Conservation (phyloP, 306 rosid species). For the Acacia confusa region DNA sequence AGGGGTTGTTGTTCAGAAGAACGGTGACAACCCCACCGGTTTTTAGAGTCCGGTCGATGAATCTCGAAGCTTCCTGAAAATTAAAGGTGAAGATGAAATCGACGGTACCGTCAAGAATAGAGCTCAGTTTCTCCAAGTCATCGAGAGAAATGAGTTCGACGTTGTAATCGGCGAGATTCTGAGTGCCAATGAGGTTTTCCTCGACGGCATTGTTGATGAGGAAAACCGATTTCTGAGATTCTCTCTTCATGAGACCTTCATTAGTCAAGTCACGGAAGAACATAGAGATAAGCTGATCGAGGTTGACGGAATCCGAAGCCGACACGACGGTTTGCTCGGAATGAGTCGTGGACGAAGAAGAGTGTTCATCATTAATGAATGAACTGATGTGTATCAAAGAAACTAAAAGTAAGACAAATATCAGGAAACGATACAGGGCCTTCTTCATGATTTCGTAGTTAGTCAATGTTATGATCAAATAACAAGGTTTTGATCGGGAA, state of each 20-base stretch:
- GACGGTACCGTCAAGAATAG: constrained; percentile 13
- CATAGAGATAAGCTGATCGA: constrained; percentile 21
- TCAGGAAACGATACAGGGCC: constrained; percentile 25
- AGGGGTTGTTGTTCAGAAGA: constrained; percentile 8
- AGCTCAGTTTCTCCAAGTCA: constrained; percentile 36
- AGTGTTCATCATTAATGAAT: background rate
- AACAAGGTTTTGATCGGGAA: constrained; percentile 38
- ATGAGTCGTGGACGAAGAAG: constrained; percentile 21
- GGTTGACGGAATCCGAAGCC: background rate
- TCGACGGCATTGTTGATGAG: constrained; percentile 16
- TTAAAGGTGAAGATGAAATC: constrained; percentile 46
- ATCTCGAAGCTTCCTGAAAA: constrained; percentile 32
- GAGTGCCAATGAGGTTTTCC: background rate
- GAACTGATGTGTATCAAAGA: constrained; percentile 35
- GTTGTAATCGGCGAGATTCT: constrained; percentile 25
- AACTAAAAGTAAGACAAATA: constrained; percentile 36
- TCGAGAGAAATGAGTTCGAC: constrained; percentile 29
- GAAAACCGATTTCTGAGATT: constrained; percentile 27
- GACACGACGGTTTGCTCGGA: background rate
- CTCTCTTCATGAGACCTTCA: constrained; percentile 48
- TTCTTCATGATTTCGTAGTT: constrained; percentile 30
- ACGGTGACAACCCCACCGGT: constrained; percentile 38
- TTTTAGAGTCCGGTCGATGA: constrained; percentile 53
- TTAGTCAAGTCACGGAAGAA: constrained; percentile 51
- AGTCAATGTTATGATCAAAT: constrained; percentile 39